Conservation (phyloP, 352 stramenopile species). For the Chrysophaeum taylorii region DNA sequence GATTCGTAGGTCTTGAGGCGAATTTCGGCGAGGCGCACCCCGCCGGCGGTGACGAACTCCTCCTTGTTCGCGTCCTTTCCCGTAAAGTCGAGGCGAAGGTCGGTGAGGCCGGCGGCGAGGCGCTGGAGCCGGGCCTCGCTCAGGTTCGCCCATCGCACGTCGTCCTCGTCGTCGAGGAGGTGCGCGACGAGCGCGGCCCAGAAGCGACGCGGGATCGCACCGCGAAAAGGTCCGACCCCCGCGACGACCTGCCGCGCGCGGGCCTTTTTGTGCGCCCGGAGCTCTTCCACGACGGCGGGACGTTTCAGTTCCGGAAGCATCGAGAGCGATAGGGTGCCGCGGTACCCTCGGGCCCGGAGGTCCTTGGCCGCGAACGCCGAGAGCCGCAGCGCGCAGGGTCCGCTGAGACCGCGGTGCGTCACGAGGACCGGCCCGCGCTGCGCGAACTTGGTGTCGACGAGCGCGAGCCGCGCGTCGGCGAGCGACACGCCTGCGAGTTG, state of each 20-base stretch:
- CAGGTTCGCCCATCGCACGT: slow-evolving; percentile 22
- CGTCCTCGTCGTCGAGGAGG: slow-evolving; percentile 17
- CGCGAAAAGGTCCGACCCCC: slow-evolving; percentile 4
- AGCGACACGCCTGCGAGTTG: slow-evolving; percentile 48
- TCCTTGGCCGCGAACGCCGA: slow-evolving; percentile 61
- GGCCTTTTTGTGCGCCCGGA: background rate
- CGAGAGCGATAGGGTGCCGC: slow-evolving; percentile 43
- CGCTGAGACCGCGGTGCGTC: slow-evolving; percentile 61
- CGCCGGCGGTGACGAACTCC: slow-evolving; percentile 70
- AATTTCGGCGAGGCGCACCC: slow-evolving; percentile 56
- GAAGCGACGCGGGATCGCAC: slow-evolving; percentile 29
- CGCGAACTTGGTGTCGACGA: slow-evolving; percentile 29
- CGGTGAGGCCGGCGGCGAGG: slow-evolving; percentile 10
- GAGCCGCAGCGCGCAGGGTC: slow-evolving; percentile 54
- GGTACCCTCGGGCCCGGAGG: slow-evolving; percentile 52
- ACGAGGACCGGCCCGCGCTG: slow-evolving; percentile 62
- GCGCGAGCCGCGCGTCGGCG: slow-evolving; percentile 28
- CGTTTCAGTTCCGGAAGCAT: slow-evolving; percentile 36
- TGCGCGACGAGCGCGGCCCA: slow-evolving; percentile 31
- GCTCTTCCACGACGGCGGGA: background rate
- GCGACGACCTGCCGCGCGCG: slow-evolving; percentile 25
- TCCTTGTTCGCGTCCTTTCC: slow-evolving; percentile 53
- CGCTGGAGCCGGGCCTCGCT: too few relatives aligned
- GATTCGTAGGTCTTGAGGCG: slow-evolving; percentile 63
- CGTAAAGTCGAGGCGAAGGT: slow-evolving; percentile 26